phyloP scores from a whole-genome alignment of 2,329 filamentous ascomycete genomes.

The Magnaporthales sp. region DNA sequence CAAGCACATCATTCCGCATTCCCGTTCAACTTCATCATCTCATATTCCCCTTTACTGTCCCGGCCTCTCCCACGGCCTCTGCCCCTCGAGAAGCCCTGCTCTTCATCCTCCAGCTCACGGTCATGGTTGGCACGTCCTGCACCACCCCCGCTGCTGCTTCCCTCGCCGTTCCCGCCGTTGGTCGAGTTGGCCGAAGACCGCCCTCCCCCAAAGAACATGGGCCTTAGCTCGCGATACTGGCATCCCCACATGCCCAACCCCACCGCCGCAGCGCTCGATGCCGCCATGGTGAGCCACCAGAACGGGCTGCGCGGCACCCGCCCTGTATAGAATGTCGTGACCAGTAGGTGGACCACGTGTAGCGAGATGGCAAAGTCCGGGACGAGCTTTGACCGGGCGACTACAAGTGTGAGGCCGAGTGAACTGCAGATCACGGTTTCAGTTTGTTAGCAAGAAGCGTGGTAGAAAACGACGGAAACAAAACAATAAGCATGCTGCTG shows the following conservation, averaged over 20 bases:
- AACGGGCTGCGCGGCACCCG: slow-evolving; percentile 67
- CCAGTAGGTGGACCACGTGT: slow-evolving; percentile 23
- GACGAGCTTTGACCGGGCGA: slow-evolving; percentile 86
- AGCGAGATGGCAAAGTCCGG: slow-evolving; percentile 85
- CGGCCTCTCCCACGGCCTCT: slow-evolving; percentile 42
- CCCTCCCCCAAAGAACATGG: slow-evolving; percentile 73
- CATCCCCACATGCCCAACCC: slow-evolving; percentile 82
- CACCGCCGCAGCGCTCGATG: slow-evolving; percentile 35
- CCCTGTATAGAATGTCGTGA: slow-evolving; percentile 65
- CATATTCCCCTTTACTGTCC: slow-evolving; percentile 52
- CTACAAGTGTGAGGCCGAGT: slow-evolving; percentile 72
- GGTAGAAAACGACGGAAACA: not conserved
- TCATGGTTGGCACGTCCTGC: not conserved
- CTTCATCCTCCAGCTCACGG: slow-evolving; percentile 26
- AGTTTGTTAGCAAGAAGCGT: not conserved
- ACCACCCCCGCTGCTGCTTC: slow-evolving; percentile 12
- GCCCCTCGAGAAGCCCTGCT: slow-evolving; percentile 41
- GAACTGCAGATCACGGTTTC: slow-evolving; percentile 43
- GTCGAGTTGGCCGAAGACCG: slow-evolving; percentile 12
- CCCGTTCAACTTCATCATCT: slow-evolving; percentile 50
- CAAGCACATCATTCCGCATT: not conserved
- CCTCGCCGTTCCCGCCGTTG: slow-evolving; percentile 13
- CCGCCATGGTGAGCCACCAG: slow-evolving; percentile 67
- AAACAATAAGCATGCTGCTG: not conserved
- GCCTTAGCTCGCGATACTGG: slow-evolving; percentile 78